Percentiles rank a stretch among this genome's conserved stretches.
Evolutionary conservation across 73 alveolate genomes (phyloP).

Genomic region (Urostyla sp.): DNA sequence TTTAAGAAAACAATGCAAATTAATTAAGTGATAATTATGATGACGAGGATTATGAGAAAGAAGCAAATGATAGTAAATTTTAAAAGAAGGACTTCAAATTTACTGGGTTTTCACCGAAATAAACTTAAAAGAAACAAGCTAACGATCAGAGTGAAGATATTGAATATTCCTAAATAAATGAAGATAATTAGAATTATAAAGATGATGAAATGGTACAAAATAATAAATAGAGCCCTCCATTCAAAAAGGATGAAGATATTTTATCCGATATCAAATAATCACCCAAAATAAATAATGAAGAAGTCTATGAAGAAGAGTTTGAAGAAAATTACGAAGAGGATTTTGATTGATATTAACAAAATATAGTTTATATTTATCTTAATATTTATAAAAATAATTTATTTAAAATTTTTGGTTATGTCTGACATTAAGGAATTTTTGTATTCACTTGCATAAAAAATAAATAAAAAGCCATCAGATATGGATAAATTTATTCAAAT

Average conservation of each 20-base stretch:
- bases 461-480: slow-evolving; percentile 29
- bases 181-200: too few species aligned
- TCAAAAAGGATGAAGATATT: not conserved
- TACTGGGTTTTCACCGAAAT: too few species aligned
- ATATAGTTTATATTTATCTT: not conserved
- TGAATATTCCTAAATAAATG: too few species aligned
- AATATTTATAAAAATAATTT: not conserved
- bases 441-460: slow-evolving; percentile 10
- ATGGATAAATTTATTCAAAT: slow-evolving; percentile 37
- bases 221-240: not conserved
- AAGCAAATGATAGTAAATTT: not conserved
- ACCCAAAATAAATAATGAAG: too few species aligned
- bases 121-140: not conserved
- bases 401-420: slow-evolving; percentile 9
- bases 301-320: slow-evolving; percentile 24
- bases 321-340: slow-evolving; percentile 46
- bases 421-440: slow-evolving; percentile 18
- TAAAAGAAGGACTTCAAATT: too few species aligned
- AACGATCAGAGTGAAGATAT: too few species aligned
- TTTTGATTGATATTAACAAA: not conserved
- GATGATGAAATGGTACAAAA: not conserved
- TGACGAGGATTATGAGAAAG: not conserved
- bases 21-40: slow-evolving; percentile 2
- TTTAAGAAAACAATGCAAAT: not conserved
- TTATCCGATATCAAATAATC: not conserved